A percentile compares a stretch with the other conserved stretches of the same genome.
Evolutionary conservation across 306 rosid genomes (phyloP).

Genomic region (Ammopiptanthus mongolicus): DNA sequence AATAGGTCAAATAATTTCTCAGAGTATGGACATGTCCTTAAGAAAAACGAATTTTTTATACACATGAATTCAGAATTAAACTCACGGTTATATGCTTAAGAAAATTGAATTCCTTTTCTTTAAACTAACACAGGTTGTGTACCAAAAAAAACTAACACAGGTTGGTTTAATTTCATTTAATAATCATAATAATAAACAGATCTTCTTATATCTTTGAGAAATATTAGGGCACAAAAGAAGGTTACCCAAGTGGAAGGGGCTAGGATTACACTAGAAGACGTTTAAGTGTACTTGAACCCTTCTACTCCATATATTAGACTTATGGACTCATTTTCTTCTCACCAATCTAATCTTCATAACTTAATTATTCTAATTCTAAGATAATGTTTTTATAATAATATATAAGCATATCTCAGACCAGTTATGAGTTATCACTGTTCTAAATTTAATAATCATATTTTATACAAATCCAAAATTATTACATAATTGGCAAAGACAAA

Average conservation of each 20-base stretch:
- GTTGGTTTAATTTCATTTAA: too few relatives aligned
- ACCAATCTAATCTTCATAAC: background rate
- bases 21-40: too few relatives aligned
- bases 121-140: too few relatives aligned
- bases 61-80: too few relatives aligned
- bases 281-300: background rate
- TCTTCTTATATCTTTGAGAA: background rate
- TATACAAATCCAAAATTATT: background rate
- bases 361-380: too few relatives aligned
- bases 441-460: background rate
- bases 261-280: slow-evolving; percentile 8
- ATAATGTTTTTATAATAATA: too few relatives aligned
- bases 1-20: too few relatives aligned
- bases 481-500: too few relatives aligned
- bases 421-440: background rate
- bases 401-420: background rate
- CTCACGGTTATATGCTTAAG: too few relatives aligned
- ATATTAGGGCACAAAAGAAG: background rate
- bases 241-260: slow-evolving; percentile 18
- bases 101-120: too few relatives aligned
- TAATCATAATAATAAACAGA: background rate
- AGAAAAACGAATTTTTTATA: too few relatives aligned
- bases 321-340: background rate
- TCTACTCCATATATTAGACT: background rate
- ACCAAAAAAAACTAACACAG: too few relatives aligned